A percentile compares a stretch with the other conserved stretches of the same genome.
Conservation (phyloP, 2,329 filamentous ascomycete genomes). For the Calonectria ilicicola region DNA sequence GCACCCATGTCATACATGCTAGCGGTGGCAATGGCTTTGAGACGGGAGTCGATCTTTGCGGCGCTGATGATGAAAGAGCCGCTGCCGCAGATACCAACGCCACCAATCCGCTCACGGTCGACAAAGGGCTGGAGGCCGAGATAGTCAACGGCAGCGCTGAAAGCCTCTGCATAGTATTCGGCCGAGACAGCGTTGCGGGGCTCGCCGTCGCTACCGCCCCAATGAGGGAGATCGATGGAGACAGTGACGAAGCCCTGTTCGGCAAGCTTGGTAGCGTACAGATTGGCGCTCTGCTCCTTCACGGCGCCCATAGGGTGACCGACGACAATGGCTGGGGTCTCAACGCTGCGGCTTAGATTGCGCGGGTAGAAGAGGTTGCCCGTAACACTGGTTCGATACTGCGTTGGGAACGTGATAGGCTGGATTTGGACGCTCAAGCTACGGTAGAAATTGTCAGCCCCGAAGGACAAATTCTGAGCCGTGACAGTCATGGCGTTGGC, state of each 20-base stretch:
- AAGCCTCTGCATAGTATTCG: slow-evolving; percentile 44
- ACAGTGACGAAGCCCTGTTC: slow-evolving; percentile 2
- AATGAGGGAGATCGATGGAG: background rate
- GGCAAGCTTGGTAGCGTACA: slow-evolving; percentile 44
- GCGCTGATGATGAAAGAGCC: slow-evolving; percentile 48
- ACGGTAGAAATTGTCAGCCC: slow-evolving; percentile 22
- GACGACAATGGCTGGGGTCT: slow-evolving; percentile 40
- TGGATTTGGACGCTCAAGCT: background rate
- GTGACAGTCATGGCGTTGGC: background rate
- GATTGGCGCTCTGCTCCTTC: slow-evolving; percentile 46
- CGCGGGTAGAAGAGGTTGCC: slow-evolving; percentile 7
- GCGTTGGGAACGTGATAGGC: slow-evolving; percentile 6
- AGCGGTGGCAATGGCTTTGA: slow-evolving; percentile 34
- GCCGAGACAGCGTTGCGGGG: slow-evolving; percentile 37
- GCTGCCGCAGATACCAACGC: slow-evolving; percentile 46
- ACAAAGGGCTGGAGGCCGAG: slow-evolving; percentile 38
- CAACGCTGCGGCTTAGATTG: background rate
- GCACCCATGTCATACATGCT: slow-evolving; percentile 20
- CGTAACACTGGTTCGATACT: background rate
- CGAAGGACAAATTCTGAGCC: slow-evolving; percentile 10
- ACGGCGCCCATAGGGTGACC: slow-evolving; percentile 45
- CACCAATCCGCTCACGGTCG: slow-evolving; percentile 45
- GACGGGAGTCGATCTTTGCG: slow-evolving; percentile 47
- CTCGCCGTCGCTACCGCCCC: background rate
- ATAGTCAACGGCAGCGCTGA: slow-evolving; percentile 48